These are phyloP conservation scores for Fusarium sp. DNA, from an alignment of 2,329 filamentous ascomycete species.

Conservation along the genomic window DNA sequence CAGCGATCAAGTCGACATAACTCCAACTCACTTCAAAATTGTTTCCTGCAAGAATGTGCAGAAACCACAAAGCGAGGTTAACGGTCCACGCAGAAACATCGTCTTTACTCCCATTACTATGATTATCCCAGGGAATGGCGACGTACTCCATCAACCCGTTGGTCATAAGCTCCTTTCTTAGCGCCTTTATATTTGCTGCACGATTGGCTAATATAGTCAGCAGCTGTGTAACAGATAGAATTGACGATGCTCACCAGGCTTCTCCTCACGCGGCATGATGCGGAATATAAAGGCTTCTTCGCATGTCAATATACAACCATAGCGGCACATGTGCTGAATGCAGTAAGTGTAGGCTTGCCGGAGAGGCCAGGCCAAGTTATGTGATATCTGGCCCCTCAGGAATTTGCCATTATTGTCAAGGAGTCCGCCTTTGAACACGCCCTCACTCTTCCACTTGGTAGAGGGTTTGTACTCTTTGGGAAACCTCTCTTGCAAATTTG, in stretches of 20 bases:
- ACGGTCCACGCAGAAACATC: slow-evolving; percentile 19
- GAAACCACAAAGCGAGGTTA: slow-evolving; percentile 36
- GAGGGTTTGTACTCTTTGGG: slow-evolving; percentile 36
- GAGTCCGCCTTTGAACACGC: background rate
- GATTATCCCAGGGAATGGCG: slow-evolving; percentile 34
- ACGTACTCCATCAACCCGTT: slow-evolving; percentile 36
- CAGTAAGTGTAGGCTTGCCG: slow-evolving; percentile 37
- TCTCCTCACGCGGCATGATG: background rate
- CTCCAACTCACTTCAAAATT: slow-evolving; percentile 25
- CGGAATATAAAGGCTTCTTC: slow-evolving; percentile 37
- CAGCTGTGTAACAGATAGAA: too few species aligned
- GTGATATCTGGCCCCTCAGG: too few species aligned
- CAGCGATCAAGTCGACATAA: slow-evolving; percentile 14
- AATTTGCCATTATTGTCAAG: slow-evolving; percentile 23
- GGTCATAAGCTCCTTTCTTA: slow-evolving; percentile 12
- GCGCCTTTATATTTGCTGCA: background rate
- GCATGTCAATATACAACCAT: slow-evolving; percentile 36
- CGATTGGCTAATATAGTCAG: background rate
- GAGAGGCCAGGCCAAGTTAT: slow-evolving; percentile 33
- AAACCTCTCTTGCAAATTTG: slow-evolving; percentile 31
- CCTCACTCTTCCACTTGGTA: slow-evolving; percentile 30
- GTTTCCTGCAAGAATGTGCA: slow-evolving; percentile 34
- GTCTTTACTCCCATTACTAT: background rate
- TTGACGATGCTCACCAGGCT: background rate
- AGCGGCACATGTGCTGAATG: slow-evolving; percentile 33